Conservation (phyloP, 1,139 yeast species). For the Candida sanyaensis region DNA sequence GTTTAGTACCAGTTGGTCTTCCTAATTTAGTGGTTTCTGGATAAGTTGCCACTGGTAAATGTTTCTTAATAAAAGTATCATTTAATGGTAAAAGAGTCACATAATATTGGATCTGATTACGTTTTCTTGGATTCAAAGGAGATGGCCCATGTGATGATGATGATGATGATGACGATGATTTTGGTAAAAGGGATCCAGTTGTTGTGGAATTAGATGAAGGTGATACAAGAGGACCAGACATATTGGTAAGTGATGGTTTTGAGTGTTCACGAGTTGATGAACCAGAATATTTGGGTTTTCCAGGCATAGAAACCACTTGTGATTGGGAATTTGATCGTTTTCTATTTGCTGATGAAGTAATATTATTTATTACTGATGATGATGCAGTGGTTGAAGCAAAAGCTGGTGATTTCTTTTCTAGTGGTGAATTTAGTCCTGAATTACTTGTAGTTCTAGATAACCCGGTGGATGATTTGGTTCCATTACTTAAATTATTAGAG, state of each 20-base stretch:
- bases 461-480: conserved; percentile 1
- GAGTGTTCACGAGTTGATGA: conserved; percentile 3
- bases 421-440: neutral
- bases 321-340: conserved; percentile 45
- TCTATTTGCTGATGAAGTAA: conserved; percentile 16
- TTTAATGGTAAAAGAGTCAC: conserved; percentile 75
- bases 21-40: conserved; percentile 90
- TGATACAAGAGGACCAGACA: conserved; percentile 9
- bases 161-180: neutral
- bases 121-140: conserved; percentile 22
- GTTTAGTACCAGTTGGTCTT: conserved; percentile 75
- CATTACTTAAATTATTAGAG: conserved; percentile 1
- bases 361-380: neutral
- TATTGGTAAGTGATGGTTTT: conserved; percentile 3
- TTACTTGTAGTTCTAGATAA: conserved; percentile 3
- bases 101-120: conserved; percentile 46
- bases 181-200: conserved; percentile 6
- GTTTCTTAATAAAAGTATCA: conserved; percentile 79
- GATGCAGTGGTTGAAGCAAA: neutral
- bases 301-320: conserved; percentile 24
- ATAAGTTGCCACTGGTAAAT: conserved; percentile 71
- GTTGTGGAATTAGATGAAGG: conserved; percentile 8
- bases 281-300: conserved; percentile 10
- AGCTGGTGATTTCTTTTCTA: neutral
- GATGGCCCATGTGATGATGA: conserved; percentile 10